Conservation (phyloP, 768 basidiomycete species). For the Mycena rosella region DNA sequence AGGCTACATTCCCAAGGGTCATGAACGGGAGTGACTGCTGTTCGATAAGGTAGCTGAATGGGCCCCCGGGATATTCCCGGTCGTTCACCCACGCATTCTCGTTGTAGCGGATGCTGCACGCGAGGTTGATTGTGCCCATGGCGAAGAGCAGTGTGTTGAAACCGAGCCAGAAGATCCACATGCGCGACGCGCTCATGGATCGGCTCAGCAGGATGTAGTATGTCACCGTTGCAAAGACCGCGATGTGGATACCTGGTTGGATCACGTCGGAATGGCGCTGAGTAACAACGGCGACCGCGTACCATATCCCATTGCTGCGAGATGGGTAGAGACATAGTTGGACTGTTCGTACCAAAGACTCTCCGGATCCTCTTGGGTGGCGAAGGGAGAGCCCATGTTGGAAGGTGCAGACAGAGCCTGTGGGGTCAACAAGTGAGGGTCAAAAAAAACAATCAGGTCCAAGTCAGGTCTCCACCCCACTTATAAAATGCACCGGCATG, state of each 20-base stretch:
- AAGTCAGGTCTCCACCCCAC: too few species aligned
- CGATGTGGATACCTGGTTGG: conserved; percentile 16
- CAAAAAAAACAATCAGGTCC: too few species aligned
- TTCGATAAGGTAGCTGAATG: conserved; percentile 46
- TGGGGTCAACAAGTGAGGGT: too few species aligned
- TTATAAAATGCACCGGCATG: too few species aligned
- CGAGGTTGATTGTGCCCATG: conserved; percentile 34
- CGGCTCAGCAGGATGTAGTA: conserved; percentile 15
- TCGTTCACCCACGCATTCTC: conserved; percentile 36
- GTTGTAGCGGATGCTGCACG: conserved; percentile 30
- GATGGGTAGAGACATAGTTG: conserved; percentile 26
- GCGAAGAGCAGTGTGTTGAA: conserved; percentile 26
- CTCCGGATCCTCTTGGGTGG: conserved; percentile 24
- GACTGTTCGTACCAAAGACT: conserved; percentile 27
- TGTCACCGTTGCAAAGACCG: conserved; percentile 18
- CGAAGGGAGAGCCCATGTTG: conserved; percentile 26
- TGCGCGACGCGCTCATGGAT: not conserved
- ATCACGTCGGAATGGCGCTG: not conserved
- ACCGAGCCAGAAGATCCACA: conserved; percentile 28
- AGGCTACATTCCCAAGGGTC: conserved; percentile 40
- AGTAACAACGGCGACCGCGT: not conserved
- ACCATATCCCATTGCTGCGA: conserved; percentile 25
- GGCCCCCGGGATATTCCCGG: conserved; percentile 34
- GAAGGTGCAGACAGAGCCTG: not conserved
- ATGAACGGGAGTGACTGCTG: conserved; percentile 42